Conservation (phyloP, 2,329 filamentous ascomycete genomes). For the Trichophyton equinum region DNA sequence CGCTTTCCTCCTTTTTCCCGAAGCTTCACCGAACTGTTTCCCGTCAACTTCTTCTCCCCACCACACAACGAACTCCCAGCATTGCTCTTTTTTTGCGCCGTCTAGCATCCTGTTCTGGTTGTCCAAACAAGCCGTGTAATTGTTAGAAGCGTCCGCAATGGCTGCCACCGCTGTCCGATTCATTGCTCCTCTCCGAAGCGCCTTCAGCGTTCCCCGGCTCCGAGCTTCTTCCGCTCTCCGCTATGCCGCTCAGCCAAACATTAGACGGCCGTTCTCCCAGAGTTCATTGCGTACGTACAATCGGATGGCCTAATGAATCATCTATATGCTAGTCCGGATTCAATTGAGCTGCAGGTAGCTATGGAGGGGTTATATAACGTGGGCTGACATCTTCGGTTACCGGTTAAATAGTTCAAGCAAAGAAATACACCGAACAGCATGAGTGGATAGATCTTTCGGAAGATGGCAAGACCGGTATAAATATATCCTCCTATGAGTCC, state of each 20-base stretch:
- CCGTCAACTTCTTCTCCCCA: neutral
- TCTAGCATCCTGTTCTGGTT: neutral
- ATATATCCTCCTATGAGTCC: neutral
- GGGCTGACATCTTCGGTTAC: neutral
- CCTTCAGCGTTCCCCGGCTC: constrained; percentile 10
- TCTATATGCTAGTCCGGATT: neutral
- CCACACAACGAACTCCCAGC: neutral
- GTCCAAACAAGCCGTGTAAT: neutral
- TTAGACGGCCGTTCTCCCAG: constrained; percentile 28
- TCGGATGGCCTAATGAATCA: constrained; percentile 3
- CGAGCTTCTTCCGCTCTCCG: constrained; percentile 11
- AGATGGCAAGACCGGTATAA: constrained; percentile 63
- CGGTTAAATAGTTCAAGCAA: constrained; percentile 33
- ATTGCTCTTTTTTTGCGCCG: neutral
- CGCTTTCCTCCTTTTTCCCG: neutral
- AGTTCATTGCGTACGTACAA: constrained; percentile 28
- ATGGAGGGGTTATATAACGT: neutral
- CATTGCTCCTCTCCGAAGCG: constrained; percentile 11
- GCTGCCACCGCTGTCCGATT: constrained; percentile 24
- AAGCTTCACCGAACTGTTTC: constrained; percentile 1
- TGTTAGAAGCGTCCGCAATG: constrained; percentile 20
- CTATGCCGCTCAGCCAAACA: constrained; percentile 6
- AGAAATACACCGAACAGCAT: constrained; percentile 93
- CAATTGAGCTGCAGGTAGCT: neutral
- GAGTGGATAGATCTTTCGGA: constrained; percentile 90